phyloP scores from a whole-genome alignment of 1,284 basidiomycete species.

The Taiwanofungus camphoratus region DNA sequence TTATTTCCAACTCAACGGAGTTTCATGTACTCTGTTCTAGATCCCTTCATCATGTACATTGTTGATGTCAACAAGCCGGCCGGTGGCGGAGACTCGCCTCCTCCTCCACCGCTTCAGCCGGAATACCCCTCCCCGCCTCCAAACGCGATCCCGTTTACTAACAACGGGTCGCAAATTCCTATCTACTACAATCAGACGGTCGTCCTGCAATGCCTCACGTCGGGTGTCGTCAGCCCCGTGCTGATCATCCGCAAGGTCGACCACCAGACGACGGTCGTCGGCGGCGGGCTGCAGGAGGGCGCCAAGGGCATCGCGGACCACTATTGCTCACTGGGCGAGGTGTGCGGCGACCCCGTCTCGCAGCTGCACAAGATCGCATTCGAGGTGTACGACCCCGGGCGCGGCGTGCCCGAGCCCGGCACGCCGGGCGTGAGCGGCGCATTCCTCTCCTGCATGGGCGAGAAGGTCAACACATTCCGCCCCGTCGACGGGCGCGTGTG shows the following conservation, averaged over 20 bases:
- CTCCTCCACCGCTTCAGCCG: slow-evolving; percentile 72
- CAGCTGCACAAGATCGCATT: slow-evolving; percentile 95
- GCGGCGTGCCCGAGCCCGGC: slow-evolving; percentile 62
- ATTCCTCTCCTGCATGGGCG: slow-evolving; percentile 83
- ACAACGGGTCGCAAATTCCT: slow-evolving; percentile 73
- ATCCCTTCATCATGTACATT: slow-evolving; percentile 95
- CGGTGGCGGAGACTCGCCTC: slow-evolving; percentile 66
- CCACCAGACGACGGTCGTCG: slow-evolving; percentile 84
- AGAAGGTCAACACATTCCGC: slow-evolving; percentile 83
- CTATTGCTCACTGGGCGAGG: slow-evolving; percentile 77
- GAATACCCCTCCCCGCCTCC: slow-evolving; percentile 87
- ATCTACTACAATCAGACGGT: slow-evolving; percentile 97
- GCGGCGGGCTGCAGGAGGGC: slow-evolving; percentile 78
- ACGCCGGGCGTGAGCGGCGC: slow-evolving; percentile 71
- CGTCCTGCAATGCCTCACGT: slow-evolving; percentile 90
- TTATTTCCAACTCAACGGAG: slow-evolving; percentile 13
- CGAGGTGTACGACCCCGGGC: slow-evolving; percentile 74
- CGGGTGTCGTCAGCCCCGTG: slow-evolving; percentile 89
- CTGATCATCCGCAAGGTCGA: slow-evolving; percentile 93
- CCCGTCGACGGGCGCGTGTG: slow-evolving; percentile 77
- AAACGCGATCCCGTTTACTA: slow-evolving; percentile 80
- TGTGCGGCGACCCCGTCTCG: slow-evolving; percentile 89
- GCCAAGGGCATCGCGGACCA: slow-evolving; percentile 80
- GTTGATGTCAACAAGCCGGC: slow-evolving; percentile 81
- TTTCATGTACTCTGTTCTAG: slow-evolving; percentile 32